Evolutionary conservation across 1,284 basidiomycete genomes (phyloP), one percentile per base, ranked within the genome.

Genomic region (Athelia sp.): DNA sequence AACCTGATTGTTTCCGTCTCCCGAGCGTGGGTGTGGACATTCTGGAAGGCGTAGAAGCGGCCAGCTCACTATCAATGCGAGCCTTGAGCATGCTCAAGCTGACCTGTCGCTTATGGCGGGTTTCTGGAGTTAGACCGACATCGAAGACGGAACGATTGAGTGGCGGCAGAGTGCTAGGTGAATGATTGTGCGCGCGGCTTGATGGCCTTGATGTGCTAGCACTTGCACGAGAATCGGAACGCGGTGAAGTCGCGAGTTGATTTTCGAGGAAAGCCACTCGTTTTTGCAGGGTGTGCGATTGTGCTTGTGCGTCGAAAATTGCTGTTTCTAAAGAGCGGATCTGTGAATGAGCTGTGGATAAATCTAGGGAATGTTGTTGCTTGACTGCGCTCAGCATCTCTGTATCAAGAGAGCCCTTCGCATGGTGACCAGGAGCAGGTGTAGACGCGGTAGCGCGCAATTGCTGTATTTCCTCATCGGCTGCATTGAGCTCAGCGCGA

Each of bases 1-100:
- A 61, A 4, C 52, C 55, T 4, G 54, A 43, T 18, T 51, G 23
- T 18, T 55, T 56, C 18, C 18, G 26, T 22, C n/a, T 44, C 3
- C 66, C 69, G 43, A 66, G 82, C 19, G 84, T 82, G 47, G 78
- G 60, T 4, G 76, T 70, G 45, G 81, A 68, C 17, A 79, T 79
- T 1, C 67, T 58, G 0, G 62, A 56, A 31, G 64, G 61, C 17
- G 54, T 61, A 13, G 68, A 64, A 13, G 73, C 73, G 15, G 76
- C 79, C 14, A 76, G 69, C 63, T 90, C 87, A 62, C 84, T 84
- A 53, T 90, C 88, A 64, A 95, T 93, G 40, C 92, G 81, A 22
- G 90, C 91, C 63, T 92, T 93, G 48, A 95, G 79, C 81, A 93
- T 93, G 59, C 83, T 83, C 52, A 95, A 69, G 63, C 90, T 92